Evolutionary conservation across 2,329 filamentous ascomycete species (phyloP).

Genomic region (Penicillium sp.): DNA sequence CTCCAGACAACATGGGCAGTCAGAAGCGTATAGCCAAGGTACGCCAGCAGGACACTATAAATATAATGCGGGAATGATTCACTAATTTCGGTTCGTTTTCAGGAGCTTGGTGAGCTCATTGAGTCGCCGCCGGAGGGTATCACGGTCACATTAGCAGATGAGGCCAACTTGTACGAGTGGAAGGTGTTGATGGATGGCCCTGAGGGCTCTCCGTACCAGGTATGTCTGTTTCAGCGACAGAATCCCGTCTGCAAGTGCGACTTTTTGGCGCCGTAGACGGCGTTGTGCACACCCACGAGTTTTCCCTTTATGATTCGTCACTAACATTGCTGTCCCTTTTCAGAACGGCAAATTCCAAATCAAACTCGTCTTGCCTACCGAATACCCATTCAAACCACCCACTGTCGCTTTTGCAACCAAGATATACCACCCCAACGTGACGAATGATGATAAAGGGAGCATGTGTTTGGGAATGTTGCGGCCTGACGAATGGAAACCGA

Average conservation of each 20-base stretch:
- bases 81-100: background rate
- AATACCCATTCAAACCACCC: constrained; percentile 91
- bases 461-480: constrained; percentile 87
- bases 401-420: constrained; percentile 80
- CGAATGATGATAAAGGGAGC: constrained; percentile 80
- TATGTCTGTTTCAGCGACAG: constrained; percentile 44
- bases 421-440: constrained; percentile 95
- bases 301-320: background rate
- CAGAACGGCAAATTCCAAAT: constrained; percentile 76
- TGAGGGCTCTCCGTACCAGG: constrained; percentile 66
- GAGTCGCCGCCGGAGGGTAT: constrained; percentile 61
- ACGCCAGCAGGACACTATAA: background rate
- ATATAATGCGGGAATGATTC: background rate
- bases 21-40: constrained; percentile 55
- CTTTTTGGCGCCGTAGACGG: background rate
- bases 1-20: constrained; percentile 40
- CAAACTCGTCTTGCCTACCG: constrained; percentile 70
- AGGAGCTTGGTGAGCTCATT: constrained; percentile 67
- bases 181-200: constrained; percentile 69
- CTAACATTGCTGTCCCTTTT: constrained; percentile 12
- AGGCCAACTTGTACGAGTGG: constrained; percentile 71
- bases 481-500: constrained; percentile 89
- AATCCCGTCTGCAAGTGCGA: background rate
- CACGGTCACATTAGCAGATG: constrained; percentile 61
- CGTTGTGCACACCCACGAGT: background rate